Percentiles rank a stretch among this genome's conserved stretches.
Evolutionary conservation across 345 rosid species (phyloP).

Genomic region (Euphorbia peplus): DNA sequence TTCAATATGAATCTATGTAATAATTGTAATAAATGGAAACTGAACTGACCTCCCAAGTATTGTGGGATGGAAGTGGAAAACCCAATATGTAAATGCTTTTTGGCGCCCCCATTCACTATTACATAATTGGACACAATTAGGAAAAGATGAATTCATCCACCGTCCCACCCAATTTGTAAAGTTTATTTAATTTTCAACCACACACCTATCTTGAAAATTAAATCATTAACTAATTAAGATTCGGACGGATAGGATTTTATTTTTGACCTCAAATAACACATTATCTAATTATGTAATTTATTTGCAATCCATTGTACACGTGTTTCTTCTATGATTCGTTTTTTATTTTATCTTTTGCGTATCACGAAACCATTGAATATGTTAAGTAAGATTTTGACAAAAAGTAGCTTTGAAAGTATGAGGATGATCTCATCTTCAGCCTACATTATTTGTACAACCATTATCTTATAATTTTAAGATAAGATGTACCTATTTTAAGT

Average conservation of each 20-base stretch:
- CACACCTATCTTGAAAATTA: background rate
- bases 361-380: background rate
- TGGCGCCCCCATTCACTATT: background rate
- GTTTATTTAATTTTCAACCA: background rate
- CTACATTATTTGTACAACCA: too few relatives aligned
- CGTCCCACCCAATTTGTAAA: background rate
- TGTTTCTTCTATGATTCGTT: background rate
- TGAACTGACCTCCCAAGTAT: too few relatives aligned
- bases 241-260: background rate
- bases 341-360: too few relatives aligned
- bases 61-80: background rate
- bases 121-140: background rate
- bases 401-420: background rate
- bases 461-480: too few relatives aligned
- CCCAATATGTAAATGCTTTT: background rate
- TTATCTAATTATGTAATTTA: background rate
- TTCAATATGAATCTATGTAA: too few relatives aligned
- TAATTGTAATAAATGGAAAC: too few relatives aligned
- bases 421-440: background rate
- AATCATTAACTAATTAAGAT: too few relatives aligned
- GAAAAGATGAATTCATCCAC: background rate
- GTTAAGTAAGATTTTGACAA: background rate
- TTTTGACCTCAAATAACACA: background rate
- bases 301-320: background rate
- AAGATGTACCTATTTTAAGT: too few relatives aligned